Evolutionary conservation across 768 basidiomycete genomes (phyloP), one percentile per base, ranked within the genome.

Genomic region (Lentinula sp.): DNA sequence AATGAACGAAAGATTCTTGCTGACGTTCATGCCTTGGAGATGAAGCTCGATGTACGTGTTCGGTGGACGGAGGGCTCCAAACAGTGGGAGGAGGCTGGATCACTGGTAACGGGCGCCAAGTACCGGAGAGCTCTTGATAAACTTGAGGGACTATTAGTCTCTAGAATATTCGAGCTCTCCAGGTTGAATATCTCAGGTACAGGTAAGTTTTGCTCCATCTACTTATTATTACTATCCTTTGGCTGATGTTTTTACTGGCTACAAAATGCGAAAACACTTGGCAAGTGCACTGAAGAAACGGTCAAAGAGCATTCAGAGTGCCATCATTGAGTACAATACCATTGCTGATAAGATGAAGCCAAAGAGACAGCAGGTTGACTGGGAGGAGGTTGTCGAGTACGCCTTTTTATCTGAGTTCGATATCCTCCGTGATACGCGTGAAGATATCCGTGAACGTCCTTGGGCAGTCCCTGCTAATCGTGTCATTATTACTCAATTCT

Each of bases 161-260:
- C 63, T 1, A 52, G 62, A 4, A 54, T 69, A 41, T 66, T 69
- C 45, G 67, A 67, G 53, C 52, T 68, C n/a, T 48, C 63, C 1
- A 61, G 64, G 41, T 46, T 60, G 18, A 64, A 68, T 36, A 42
- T 61, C 36, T 54, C 62, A 4, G 52, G 59, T 6, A 68, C 66
- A 57, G 66, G 66, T 68, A 36, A 16, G 23, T 23, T 23, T 23
- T 23, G 23, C 23, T 54, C 45, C 8, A 16, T 20, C 55, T n/a
- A 37, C 4, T 53, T 36, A 23, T 48, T 12, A 52, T 28, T 20
- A 12, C 35, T 33, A 33, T 13, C 16, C 36, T 52, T 32, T 45
- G 15, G n/a, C 65, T 64, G 36, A 43, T 45, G 1, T 60, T 62
- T 49, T 48, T n/a, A 35, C 52, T 64, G 66, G 64, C 0, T 67